Conservation (phyloP, 495 filamentous ascomycete species). For the Thozetella sp. region DNA sequence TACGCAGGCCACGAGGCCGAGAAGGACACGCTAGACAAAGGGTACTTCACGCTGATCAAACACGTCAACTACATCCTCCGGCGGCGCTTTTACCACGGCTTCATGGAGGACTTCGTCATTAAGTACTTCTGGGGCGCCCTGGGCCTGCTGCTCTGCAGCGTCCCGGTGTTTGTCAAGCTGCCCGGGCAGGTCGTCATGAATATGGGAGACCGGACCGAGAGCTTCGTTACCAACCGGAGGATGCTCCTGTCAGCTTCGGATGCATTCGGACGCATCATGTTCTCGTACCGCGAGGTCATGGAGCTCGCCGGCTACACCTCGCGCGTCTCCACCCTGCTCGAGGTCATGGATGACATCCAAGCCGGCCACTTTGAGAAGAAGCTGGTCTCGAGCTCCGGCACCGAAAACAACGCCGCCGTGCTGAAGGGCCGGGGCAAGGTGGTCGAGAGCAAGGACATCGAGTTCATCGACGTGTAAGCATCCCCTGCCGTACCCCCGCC, state of each 20-base stretch:
- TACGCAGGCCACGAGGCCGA: conserved; percentile 94
- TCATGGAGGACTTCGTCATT: conserved; percentile 99
- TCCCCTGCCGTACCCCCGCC: neutral
- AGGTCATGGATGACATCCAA: conserved; percentile 93
- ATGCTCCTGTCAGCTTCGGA: conserved; percentile 92
- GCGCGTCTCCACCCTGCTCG: conserved; percentile 82
- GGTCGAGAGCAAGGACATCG: conserved; percentile 77
- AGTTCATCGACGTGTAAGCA: conserved; percentile 75
- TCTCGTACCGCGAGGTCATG: conserved; percentile 95
- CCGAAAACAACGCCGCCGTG: conserved; percentile 75
- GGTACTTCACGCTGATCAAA: conserved; percentile 98
- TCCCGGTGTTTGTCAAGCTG: conserved; percentile 94
- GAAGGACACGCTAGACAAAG: conserved; percentile 96
- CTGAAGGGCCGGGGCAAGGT: conserved; percentile 78
- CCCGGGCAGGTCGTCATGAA: conserved; percentile 68
- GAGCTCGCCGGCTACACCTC: conserved; percentile 96
- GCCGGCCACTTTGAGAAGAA: conserved; percentile 93
- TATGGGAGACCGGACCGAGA: conserved; percentile 91
- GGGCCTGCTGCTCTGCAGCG: conserved; percentile 89
- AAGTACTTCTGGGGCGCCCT: conserved; percentile 99
- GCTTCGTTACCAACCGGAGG: conserved; percentile 91
- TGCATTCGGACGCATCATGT: conserved; percentile 96
- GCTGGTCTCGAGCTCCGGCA: conserved; percentile 83
- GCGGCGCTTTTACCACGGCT: conserved; percentile 86
- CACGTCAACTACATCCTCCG: conserved; percentile 96